Base-by-base conservation (phyloP, 768 basidiomycete genomes). In the Naganishia onofrii region DNA sequence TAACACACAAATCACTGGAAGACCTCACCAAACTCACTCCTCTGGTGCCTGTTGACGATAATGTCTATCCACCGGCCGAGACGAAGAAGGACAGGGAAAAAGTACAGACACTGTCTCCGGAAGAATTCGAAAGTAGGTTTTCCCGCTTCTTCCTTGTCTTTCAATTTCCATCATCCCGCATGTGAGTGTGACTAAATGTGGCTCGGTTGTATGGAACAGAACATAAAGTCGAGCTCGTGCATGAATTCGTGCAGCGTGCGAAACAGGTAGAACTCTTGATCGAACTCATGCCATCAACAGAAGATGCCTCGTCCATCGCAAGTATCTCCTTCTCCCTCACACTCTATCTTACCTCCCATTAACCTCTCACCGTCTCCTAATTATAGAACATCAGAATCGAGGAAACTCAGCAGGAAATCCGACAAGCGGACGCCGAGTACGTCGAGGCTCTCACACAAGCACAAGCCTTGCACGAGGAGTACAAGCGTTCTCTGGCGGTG, bases 211-310 rank as follows among this genome's bases (percentile, higher is more conserved):
- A n/a, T 12, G 23, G 34, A 10, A 31, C 57, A 69, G 68, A 52
- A 17, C 51, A 48, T 29, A 69, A 69, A 34, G 17, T 58, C 15
- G 68, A 69, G 28, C 46, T 69, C 10, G 68, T 58, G 2, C 28
- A 46, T 9, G 44, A 52, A 36, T 69, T 58, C 15, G 68, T 69
- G 21, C 68, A 63, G 48, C 44, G 44, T 13, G 68, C 68, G 19
- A 69, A 69, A 38, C 21, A 69, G n/a, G 68, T 69, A 19, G 68
- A 69, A 34, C 23, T 48, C 13, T 34, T 69, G 5, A 69, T 69
- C 46, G 68, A 69, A 19, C 28, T 51, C 36, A 57, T 69, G 42
- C 68, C 68, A 15, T 44, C 56, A 21, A 48, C 48, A n/a, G 38
- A 69, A 60, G 68, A 69, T 36, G 36, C 44, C 13, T 38, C 36